These are phyloP conservation scores for Aspergillus carbonarius DNA, from an alignment of 2,329 filamentous ascomycete species.

Conservation along the genomic window DNA sequence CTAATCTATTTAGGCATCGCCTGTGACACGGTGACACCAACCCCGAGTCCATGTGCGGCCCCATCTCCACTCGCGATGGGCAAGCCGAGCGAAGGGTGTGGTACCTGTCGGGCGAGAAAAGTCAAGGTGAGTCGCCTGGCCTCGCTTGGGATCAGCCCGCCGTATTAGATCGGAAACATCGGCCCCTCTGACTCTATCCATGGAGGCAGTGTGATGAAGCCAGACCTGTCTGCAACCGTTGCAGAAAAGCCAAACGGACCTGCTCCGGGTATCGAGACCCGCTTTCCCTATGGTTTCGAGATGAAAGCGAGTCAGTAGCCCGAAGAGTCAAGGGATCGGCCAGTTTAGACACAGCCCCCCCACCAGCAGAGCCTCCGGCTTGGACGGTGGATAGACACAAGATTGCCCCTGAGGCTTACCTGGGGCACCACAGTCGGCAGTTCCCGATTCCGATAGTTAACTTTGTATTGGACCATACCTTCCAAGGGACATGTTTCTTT, in stretches of 20 bases:
- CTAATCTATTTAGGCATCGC: background rate
- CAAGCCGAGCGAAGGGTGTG: conserved; percentile 1
- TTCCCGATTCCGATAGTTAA: background rate
- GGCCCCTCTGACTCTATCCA: background rate
- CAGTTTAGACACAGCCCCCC: background rate
- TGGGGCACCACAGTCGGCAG: background rate
- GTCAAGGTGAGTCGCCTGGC: conserved; percentile 4
- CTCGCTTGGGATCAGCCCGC: background rate
- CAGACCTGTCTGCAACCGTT: background rate
- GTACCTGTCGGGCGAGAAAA: background rate
- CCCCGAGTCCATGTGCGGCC: background rate
- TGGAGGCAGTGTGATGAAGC: background rate
- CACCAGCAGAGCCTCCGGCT: background rate
- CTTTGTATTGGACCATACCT: conserved; percentile 1
- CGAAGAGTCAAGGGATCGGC: background rate
- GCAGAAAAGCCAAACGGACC: background rate
- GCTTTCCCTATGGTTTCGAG: background rate
- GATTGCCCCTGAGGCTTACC: too few relatives aligned
- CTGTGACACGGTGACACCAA: background rate
- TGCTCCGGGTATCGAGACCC: conserved; percentile 3
- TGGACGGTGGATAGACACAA: background rate
- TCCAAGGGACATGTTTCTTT: conserved; percentile 2
- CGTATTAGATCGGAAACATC: background rate
- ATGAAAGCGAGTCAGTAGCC: background rate
- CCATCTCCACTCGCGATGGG: background rate